A percentile compares a stretch with the other conserved stretches of the same genome.
Evolutionary conservation across 2,329 filamentous ascomycete species (phyloP).

Genomic region (Cytospora chrysosperma): DNA sequence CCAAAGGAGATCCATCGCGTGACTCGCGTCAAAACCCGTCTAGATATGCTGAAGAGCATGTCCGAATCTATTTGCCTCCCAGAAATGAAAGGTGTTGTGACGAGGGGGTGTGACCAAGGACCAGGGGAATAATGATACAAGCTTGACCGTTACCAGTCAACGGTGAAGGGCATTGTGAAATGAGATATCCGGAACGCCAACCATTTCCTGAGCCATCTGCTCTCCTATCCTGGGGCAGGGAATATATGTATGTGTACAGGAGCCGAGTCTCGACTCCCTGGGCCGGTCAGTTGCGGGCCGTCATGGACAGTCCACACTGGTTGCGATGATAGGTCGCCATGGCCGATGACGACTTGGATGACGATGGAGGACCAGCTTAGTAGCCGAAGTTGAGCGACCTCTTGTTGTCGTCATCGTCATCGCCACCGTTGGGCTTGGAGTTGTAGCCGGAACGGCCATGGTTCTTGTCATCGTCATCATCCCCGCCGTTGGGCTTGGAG

Average conservation of each 20-base stretch:
- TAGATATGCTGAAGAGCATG: background rate
- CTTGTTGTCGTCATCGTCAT: constrained; percentile 33
- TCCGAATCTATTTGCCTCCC: constrained; percentile 1
- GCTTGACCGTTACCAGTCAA: constrained; percentile 10
- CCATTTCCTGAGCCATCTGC: constrained; percentile 9
- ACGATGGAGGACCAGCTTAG: constrained; percentile 19
- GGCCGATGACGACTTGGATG: background rate
- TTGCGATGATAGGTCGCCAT: constrained; percentile 10
- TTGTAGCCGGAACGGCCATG: constrained; percentile 50
- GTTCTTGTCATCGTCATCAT: constrained; percentile 36
- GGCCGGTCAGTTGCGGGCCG: background rate
- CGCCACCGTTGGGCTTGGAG: constrained; percentile 27
- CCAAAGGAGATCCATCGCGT: background rate
- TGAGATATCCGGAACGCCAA: constrained; percentile 17
- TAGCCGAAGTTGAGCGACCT: constrained; percentile 31
- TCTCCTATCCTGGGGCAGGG: constrained; percentile 6
- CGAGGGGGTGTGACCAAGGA: background rate
- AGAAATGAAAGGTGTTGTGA: constrained; percentile 15
- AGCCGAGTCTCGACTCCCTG: background rate
- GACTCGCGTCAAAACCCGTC: background rate
- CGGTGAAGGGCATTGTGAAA: constrained; percentile 11
- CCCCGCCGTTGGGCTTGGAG: constrained; percentile 28
- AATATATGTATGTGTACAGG: constrained; percentile 13
- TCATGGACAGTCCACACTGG: constrained; percentile 8
- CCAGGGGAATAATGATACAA: constrained; percentile 2